A percentile compares a stretch with the other conserved stretches of the same genome.
Evolutionary conservation across 1,284 basidiomycete genomes (phyloP).

Genomic region (Leccinum pachyderme): DNA sequence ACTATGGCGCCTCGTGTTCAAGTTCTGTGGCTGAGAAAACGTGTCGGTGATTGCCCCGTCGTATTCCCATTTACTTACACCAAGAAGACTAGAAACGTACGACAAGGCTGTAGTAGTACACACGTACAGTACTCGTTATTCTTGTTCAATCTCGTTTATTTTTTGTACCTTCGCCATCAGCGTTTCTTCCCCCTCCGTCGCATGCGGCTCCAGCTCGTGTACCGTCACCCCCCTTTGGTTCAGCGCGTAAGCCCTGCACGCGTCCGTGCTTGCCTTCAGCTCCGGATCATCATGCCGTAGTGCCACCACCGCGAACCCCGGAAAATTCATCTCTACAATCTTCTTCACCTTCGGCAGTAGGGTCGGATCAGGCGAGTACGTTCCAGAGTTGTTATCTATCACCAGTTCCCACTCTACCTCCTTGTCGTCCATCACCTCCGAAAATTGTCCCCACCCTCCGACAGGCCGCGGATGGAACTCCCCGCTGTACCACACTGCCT

Average conservation of each 20-base stretch:
- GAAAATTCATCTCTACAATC: slow-evolving; percentile 68
- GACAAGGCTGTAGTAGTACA: not conserved
- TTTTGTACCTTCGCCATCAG: slow-evolving; percentile 33
- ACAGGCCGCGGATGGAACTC: slow-evolving; percentile 76
- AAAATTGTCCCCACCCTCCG: slow-evolving; percentile 65
- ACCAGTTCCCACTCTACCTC: slow-evolving; percentile 68
- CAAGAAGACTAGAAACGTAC: not conserved
- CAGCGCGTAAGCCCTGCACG: slow-evolving; percentile 63
- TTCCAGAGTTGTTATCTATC: slow-evolving; percentile 76
- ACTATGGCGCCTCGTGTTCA: slow-evolving; percentile 30
- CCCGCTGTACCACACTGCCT: slow-evolving; percentile 64
- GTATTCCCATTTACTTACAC: slow-evolving; percentile 22
- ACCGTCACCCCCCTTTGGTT: slow-evolving; percentile 51
- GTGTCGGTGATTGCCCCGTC: slow-evolving; percentile 32
- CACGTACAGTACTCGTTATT: not conserved
- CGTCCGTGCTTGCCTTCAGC: slow-evolving; percentile 57
- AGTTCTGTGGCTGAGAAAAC: slow-evolving; percentile 36
- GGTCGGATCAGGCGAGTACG: slow-evolving; percentile 63
- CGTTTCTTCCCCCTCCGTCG: slow-evolving; percentile 51
- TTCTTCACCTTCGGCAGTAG: slow-evolving; percentile 54
- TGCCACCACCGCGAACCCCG: slow-evolving; percentile 56
- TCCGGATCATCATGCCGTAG: slow-evolving; percentile 58
- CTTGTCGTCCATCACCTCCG: slow-evolving; percentile 50
- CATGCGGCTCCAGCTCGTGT: slow-evolving; percentile 64
- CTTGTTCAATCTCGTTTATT: not conserved